Percentiles rank a stretch among this genome's conserved stretches.
These are phyloP conservation scores for Colletotrichum musae DNA, from an alignment of 2,329 filamentous ascomycete genomes.

Conservation along the genomic window DNA sequence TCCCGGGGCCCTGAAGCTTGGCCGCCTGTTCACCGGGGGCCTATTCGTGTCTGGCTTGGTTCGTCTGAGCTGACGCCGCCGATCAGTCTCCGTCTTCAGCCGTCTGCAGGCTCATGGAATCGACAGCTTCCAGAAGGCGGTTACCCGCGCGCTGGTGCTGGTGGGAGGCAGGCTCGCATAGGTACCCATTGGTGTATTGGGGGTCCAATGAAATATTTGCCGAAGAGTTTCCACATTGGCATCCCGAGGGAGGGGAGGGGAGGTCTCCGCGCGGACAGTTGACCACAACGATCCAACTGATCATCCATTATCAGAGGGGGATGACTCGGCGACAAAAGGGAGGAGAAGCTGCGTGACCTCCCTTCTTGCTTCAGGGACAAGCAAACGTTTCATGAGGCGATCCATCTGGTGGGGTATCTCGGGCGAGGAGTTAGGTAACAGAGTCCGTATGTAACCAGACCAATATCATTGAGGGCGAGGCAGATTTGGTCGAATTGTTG, in stretches of 20 bases:
- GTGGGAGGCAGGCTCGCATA: slow-evolving; percentile 7
- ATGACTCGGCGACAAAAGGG: not conserved
- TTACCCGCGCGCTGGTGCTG: slow-evolving; percentile 18
- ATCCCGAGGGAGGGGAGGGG: not conserved
- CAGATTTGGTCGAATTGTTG: slow-evolving; percentile 21
- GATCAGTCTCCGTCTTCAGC: slow-evolving; percentile 26
- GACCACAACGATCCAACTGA: not conserved
- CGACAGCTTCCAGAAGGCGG: slow-evolving; percentile 27
- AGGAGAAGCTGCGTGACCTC: not conserved
- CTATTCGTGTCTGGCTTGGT: not conserved
- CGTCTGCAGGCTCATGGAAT: slow-evolving; percentile 19
- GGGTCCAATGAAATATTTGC: slow-evolving; percentile 35
- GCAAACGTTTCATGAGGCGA: slow-evolving; percentile 19
- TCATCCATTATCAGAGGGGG: not conserved
- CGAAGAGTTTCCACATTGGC: slow-evolving; percentile 26
- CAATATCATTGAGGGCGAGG: not conserved
- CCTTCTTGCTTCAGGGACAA: not conserved
- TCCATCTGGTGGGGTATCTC: slow-evolving; percentile 15
- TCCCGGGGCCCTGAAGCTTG: slow-evolving; percentile 7
- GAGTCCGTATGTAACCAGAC: not conserved
- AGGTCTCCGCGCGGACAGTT: slow-evolving; percentile 5
- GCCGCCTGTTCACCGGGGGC: not conserved
- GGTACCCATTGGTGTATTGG: not conserved
- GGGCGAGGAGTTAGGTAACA: slow-evolving; percentile 16
- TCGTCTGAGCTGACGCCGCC: slow-evolving; percentile 10